Evolutionary conservation across 2,329 filamentous ascomycete species (phyloP).

Genomic region (Beauveria sp.): DNA sequence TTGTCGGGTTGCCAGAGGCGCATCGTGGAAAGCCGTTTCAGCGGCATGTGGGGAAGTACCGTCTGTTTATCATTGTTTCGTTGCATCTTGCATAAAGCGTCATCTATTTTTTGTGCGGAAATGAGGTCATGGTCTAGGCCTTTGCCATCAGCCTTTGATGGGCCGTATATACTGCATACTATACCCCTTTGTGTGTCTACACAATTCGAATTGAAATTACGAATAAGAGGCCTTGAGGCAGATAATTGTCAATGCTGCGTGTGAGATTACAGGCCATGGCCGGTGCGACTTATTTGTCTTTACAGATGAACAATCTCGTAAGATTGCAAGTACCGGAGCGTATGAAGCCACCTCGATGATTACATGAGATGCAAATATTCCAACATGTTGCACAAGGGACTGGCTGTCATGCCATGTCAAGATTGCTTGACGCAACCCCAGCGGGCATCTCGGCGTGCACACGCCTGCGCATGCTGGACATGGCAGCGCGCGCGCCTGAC

Average conservation of each 20-base stretch:
- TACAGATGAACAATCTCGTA: not conserved
- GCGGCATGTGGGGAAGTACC: not conserved
- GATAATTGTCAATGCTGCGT: not conserved
- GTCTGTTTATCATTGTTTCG: not conserved
- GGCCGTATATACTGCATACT: not conserved
- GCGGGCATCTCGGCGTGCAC: not conserved
- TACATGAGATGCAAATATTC: not conserved
- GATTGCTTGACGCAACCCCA: not conserved
- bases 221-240: not conserved
- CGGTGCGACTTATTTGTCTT: not conserved
- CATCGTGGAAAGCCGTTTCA: not conserved
- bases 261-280: not conserved
- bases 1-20: not conserved
- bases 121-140: not conserved
- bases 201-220: not conserved
- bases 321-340: not conserved
- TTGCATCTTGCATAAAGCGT: constrained; percentile 2
- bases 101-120: not conserved
- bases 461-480: not conserved
- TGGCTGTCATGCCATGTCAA: not conserved
- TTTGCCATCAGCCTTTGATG: not conserved
- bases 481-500: not conserved
- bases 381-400: not conserved
- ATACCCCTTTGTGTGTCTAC: not conserved
- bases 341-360: not conserved